phyloP scores from a whole-genome alignment of 768 basidiomycete species.

The Saitozyma podzolica region DNA sequence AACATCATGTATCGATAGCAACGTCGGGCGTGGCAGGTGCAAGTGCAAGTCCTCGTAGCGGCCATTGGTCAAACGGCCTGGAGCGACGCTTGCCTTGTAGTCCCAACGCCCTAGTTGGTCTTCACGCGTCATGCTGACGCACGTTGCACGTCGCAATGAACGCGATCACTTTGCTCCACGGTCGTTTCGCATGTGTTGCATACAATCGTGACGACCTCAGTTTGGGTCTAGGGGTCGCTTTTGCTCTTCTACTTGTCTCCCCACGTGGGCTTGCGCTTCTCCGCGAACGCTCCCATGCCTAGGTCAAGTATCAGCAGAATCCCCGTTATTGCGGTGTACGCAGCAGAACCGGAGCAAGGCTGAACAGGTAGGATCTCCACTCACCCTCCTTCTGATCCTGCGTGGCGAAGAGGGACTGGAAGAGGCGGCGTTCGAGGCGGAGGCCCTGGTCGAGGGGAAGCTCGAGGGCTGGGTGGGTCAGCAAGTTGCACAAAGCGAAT shows the following conservation, averaged over 20 bases:
- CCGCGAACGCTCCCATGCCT: conserved; percentile 94
- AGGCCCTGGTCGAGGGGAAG: conserved; percentile 77
- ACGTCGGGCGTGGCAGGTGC: too few species aligned
- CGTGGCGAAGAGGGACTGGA: conserved; percentile 90
- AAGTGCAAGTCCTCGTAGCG: too few species aligned
- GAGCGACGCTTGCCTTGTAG: too few species aligned
- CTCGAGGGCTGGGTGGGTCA: conserved; percentile 66
- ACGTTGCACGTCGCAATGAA: too few species aligned
- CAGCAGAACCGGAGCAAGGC: background rate
- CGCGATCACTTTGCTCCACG: too few species aligned
- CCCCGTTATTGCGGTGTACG: background rate
- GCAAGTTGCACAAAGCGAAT: background rate
- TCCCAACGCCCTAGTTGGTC: too few species aligned
- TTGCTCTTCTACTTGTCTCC: conserved; percentile 59
- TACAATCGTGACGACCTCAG: too few species aligned
- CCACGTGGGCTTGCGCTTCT: conserved; percentile 87
- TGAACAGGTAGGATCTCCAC: conserved; percentile 35
- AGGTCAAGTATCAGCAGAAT: conserved; percentile 2
- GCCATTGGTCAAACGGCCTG: too few species aligned
- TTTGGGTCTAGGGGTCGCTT: background rate
- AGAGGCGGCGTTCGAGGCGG: conserved; percentile 80
- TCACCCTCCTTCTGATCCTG: conserved; percentile 91
- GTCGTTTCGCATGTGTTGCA: too few species aligned
- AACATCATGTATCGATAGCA: too few species aligned
- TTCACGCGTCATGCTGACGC: too few species aligned